Base-by-base conservation (phyloP, 2,329 filamentous ascomycete species). In the Arthrobotrys iridis region DNA sequence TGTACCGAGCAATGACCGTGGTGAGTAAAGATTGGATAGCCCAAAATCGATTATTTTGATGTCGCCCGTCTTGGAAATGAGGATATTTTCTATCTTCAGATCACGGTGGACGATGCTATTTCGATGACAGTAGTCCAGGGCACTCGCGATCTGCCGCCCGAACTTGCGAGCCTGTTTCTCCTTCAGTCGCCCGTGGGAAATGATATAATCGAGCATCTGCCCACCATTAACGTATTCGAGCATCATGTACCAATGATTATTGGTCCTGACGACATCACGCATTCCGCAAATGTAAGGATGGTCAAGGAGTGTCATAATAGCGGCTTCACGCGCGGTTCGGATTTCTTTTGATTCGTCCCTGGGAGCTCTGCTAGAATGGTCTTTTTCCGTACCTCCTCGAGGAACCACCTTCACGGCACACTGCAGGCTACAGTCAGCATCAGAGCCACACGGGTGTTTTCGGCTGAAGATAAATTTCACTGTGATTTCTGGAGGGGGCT, bases 11-110 rank as follows among this genome's bases (percentile, higher is more conserved):
- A 99, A 98, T 82, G 99, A 99, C 28, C 95, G 95, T 81, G 99
- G 95, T 0, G 95, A 98, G 93, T 99, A 99, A 84, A 99, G 98
- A 82, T 99, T 99, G 85, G 94, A 98, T 71, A 99, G 86, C 70
- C 95, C 95, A 79, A 99, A 99, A 83, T 99, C 95, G 80, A 95
- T 95, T 84, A 99, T 99, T 85, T 99, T 99, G 83, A 99, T 94
- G 80, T 99, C 97, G 81, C 96, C 90, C 70, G 95, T 90, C 78
- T 96, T 92, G 83, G 99, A 95, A 60, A 99, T 89, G 43, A 99
- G 87, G 48, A 99, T 85, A 81, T 99, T 99, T 85, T 99, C 95
- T 10, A 95, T 95, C 83, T 99, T 99, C 77, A 99, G 84, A 82
- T 99, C 95, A 82, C 95, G 91, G 83, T 99, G 95, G 37, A 98